A percentile compares a stretch with the other conserved stretches of the same genome.
Conservation (phyloP, 345 rosid genomes). For the Eucalyptus albens region DNA sequence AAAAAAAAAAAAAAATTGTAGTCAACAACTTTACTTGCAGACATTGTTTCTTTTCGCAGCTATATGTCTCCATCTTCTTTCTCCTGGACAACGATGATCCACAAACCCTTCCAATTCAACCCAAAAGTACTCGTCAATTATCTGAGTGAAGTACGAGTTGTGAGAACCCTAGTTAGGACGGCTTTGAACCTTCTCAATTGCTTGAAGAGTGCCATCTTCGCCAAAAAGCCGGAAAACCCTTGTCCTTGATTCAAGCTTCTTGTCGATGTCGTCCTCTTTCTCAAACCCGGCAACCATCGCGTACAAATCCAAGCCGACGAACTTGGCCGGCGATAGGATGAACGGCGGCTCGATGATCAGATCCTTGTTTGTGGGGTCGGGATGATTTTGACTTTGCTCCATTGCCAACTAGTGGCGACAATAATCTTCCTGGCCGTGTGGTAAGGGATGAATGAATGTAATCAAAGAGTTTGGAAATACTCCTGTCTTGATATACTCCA, state of each 20-base stretch:
- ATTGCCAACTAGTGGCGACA: not conserved
- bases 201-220: not conserved
- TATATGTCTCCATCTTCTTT: not conserved
- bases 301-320: not conserved
- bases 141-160: not conserved
- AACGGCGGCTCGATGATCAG: not conserved
- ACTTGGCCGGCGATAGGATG: not conserved
- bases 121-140: not conserved
- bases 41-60: not conserved
- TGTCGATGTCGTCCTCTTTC: not conserved
- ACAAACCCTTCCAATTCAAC: not conserved
- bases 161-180: not conserved
- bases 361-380: not conserved
- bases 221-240: not conserved
- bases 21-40: not conserved
- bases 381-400: not conserved
- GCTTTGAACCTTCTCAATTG: not conserved
- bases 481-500: not conserved
- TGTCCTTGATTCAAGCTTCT: not conserved
- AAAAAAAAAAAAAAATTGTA: not conserved
- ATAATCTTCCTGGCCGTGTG: not conserved
- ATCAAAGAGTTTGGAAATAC: not conserved
- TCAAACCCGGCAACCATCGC: fast-evolving
- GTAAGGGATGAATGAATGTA: not conserved
- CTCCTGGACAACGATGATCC: not conserved